Percentiles rank a stretch among this genome's conserved stretches.
Evolutionary conservation across 2,329 filamentous ascomycete genomes (phyloP).

Genomic region (Teratosphaeria nubilosa): DNA sequence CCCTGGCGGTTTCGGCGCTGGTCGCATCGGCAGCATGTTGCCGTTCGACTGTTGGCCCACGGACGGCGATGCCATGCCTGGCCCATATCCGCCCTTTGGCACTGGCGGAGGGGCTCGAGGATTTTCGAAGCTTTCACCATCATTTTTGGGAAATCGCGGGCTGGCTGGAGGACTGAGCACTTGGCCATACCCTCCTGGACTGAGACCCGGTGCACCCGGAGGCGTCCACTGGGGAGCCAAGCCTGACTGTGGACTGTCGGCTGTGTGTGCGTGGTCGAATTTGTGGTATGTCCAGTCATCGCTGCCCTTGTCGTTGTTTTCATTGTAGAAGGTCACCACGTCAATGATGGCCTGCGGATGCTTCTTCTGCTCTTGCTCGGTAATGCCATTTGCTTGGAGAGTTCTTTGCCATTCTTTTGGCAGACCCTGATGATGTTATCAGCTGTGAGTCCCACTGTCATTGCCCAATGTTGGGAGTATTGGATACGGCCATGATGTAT

Average conservation of each 20-base stretch:
- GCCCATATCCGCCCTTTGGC: slow-evolving; percentile 43
- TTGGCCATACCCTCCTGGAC: slow-evolving; percentile 42
- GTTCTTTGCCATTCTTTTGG: slow-evolving; percentile 97
- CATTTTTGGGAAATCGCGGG: slow-evolving; percentile 78
- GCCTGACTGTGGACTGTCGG: slow-evolving; percentile 31
- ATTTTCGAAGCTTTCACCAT: slow-evolving; percentile 94
- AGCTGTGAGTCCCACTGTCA: background rate
- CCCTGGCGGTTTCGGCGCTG: slow-evolving; percentile 75
- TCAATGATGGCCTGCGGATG: slow-evolving; percentile 93
- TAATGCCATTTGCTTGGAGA: slow-evolving; percentile 90
- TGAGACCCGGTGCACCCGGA: slow-evolving; percentile 12
- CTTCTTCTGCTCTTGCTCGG: slow-evolving; percentile 89
- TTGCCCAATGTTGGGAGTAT: background rate
- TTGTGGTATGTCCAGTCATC: slow-evolving; percentile 93
- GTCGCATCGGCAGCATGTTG: slow-evolving; percentile 60
- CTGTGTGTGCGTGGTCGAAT: slow-evolving; percentile 72
- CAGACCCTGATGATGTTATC: slow-evolving; percentile 49
- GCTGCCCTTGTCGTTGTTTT: slow-evolving; percentile 68
- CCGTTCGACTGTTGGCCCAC: slow-evolving; percentile 33
- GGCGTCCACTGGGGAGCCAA: slow-evolving; percentile 10
- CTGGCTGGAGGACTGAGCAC: slow-evolving; percentile 71
- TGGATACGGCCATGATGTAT: background rate
- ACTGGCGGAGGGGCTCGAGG: slow-evolving; percentile 87
- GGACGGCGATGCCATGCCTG: slow-evolving; percentile 35
- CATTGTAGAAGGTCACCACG: slow-evolving; percentile 94